Percentiles rank a stretch among this genome's conserved stretches.
phyloP scores from a whole-genome alignment of 1,139 yeast genomes.

The Saccharomyces hybrid region DNA sequence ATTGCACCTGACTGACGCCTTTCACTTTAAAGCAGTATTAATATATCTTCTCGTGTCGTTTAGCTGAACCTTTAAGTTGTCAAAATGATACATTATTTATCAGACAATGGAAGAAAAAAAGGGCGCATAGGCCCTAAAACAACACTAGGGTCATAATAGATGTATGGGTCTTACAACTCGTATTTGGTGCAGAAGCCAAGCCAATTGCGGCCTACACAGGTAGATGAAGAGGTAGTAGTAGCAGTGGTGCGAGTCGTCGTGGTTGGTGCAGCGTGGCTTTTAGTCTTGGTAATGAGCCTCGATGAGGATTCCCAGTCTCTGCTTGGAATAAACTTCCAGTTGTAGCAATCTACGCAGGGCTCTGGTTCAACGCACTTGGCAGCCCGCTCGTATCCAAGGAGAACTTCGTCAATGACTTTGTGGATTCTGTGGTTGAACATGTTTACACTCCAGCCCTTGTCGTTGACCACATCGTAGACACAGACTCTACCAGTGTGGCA shows the following conservation, averaged over 20 bases:
- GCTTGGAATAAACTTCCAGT: conserved; percentile 60
- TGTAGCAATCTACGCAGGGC: conserved; percentile 82
- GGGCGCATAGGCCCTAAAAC: background rate
- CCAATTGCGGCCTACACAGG: conserved; percentile 34
- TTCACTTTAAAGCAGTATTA: background rate
- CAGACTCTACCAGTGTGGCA: conserved; percentile 92
- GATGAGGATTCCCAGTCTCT: conserved; percentile 38
- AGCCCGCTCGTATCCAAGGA: conserved; percentile 64
- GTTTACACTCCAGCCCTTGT: conserved; percentile 87
- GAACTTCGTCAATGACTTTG: conserved; percentile 79
- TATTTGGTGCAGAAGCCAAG: conserved; percentile 32
- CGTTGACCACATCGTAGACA: conserved; percentile 82
- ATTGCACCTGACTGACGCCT: background rate
- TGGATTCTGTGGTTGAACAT: conserved; percentile 84
- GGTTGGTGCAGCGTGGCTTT: conserved; percentile 11
- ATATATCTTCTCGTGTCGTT: conserved; percentile 1
- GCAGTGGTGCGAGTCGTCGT: conserved; percentile 17
- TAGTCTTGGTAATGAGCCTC: conserved; percentile 23
- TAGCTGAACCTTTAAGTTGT: background rate
- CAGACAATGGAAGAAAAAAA: background rate
- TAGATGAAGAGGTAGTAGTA: conserved; percentile 17
- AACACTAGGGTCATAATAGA: background rate
- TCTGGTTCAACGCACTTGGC: conserved; percentile 70
- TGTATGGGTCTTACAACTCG: conserved; percentile 6
- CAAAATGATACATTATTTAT: background rate